Percentiles rank a stretch among this genome's conserved stretches.
phyloP scores from a whole-genome alignment of 2,329 filamentous ascomycete species.

The Aspergillus brunneoviolaceus region DNA sequence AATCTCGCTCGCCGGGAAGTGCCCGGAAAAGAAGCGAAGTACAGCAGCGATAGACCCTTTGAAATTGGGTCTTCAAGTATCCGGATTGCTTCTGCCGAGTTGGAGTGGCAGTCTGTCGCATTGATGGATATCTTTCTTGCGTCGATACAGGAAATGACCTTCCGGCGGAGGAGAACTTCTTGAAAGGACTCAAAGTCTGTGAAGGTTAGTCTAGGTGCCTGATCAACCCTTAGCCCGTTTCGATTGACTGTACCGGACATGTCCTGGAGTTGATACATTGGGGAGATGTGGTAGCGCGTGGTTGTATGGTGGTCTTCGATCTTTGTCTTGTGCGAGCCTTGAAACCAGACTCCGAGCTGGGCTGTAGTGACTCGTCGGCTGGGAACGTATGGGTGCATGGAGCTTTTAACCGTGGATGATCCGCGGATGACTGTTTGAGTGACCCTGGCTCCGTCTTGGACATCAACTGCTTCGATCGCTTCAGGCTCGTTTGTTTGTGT shows the following conservation, averaged over 20 bases:
- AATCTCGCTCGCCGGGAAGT: not conserved
- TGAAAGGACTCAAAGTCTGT: constrained; percentile 13
- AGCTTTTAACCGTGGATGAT: constrained; percentile 1
- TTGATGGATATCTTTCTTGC: constrained; percentile 6
- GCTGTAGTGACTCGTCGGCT: not conserved
- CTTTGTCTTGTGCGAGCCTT: constrained; percentile 6
- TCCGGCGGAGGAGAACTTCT: not conserved
- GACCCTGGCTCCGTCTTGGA: constrained; percentile 1
- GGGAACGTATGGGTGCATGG: constrained; percentile 9
- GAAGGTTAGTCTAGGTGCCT: not conserved
- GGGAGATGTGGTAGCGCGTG: not conserved
- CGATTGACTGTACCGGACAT: constrained; percentile 1
- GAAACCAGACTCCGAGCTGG: constrained; percentile 1
- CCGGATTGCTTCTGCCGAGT: constrained; percentile 9
- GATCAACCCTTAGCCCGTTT: too few relatives aligned
- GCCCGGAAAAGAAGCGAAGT: not conserved
- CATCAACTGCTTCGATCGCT: constrained; percentile 5
- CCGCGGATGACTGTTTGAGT: constrained; percentile 1
- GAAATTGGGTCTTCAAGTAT: constrained; percentile 3
- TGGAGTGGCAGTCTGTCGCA: constrained; percentile 5
- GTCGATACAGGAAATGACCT: constrained; percentile 5
- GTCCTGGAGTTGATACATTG: constrained; percentile 6
- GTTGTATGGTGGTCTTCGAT: not conserved
- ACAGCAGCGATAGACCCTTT: not conserved
- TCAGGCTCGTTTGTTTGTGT: constrained; percentile 2